A percentile compares a stretch with the other conserved stretches of the same genome.
Conservation (phyloP, 257 asterid species). For the Ilex asprella region DNA sequence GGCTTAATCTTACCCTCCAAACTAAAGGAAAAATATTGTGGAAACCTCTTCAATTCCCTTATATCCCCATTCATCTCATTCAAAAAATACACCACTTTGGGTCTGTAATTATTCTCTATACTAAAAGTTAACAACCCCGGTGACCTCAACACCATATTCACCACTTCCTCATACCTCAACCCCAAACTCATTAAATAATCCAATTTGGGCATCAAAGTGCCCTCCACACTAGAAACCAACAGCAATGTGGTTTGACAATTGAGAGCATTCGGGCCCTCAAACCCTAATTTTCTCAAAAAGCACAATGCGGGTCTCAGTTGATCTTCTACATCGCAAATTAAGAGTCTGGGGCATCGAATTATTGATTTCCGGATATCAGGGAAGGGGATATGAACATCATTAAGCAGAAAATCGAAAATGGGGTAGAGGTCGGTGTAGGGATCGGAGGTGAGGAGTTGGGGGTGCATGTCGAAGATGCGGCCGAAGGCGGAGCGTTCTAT, state of each 20-base stretch:
- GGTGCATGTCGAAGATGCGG: slow-evolving; percentile 81
- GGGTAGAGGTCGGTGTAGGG: slow-evolving; percentile 61
- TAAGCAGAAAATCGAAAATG: slow-evolving; percentile 49
- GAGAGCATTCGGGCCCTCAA: slow-evolving; percentile 41
- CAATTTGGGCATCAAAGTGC: slow-evolving; percentile 58
- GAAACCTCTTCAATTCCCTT: slow-evolving; percentile 71
- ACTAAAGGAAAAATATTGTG: slow-evolving; percentile 77
- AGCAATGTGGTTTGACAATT: slow-evolving; percentile 59
- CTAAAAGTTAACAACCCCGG: slow-evolving; percentile 87
- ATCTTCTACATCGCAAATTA: slow-evolving; percentile 39
- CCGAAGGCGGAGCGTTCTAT: slow-evolving; percentile 48
- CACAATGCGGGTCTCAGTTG: slow-evolving; percentile 60
- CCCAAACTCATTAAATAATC: slow-evolving; percentile 56
- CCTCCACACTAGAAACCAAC: slow-evolving; percentile 71
- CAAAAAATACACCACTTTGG: slow-evolving; percentile 58
- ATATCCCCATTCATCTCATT: slow-evolving; percentile 66
- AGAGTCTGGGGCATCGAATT: slow-evolving; percentile 62
- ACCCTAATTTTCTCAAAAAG: slow-evolving; percentile 56
- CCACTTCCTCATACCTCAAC: slow-evolving; percentile 45
- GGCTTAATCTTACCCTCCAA: slow-evolving; percentile 77
- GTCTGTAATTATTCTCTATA: slow-evolving; percentile 68
- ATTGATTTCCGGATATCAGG: slow-evolving; percentile 46
- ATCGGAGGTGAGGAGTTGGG: slow-evolving; percentile 65
- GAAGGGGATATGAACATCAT: slow-evolving; percentile 49
- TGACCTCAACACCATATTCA: slow-evolving; percentile 68